Evolutionary conservation across 345 rosid species (phyloP).

Genomic region (Boechera stricta): DNA sequence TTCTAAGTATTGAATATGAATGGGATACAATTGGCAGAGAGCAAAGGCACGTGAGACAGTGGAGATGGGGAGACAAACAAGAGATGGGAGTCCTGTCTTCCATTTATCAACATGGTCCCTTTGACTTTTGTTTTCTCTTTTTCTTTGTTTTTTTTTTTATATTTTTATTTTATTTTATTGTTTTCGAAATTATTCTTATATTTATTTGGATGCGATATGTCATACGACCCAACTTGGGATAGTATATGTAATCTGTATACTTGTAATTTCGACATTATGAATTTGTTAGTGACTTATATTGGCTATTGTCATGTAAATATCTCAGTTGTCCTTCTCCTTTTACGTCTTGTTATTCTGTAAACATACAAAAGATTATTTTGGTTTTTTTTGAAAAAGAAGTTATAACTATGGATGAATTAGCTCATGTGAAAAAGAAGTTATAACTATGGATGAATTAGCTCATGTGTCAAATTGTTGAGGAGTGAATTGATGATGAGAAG

Average conservation of each 20-base stretch:
- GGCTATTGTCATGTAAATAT: background rate
- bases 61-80: constrained; percentile 57
- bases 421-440: background rate
- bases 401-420: too few species aligned
- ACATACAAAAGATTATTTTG: background rate
- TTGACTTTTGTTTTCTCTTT: constrained; percentile 34
- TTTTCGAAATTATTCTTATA: constrained; percentile 21
- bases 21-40: constrained; percentile 49
- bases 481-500: background rate
- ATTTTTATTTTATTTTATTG: too few species aligned
- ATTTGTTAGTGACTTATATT: constrained; percentile 18
- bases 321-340: background rate
- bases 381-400: background rate
- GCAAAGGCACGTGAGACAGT: constrained; percentile 62
- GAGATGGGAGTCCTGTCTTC: constrained; percentile 57
- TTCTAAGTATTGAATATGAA: constrained; percentile 12
- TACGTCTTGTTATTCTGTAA: background rate
- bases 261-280: constrained; percentile 30
- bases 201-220: constrained; percentile 31
- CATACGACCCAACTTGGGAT: constrained; percentile 37
- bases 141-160: background rate
- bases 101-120: constrained; percentile 50
- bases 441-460: background rate
- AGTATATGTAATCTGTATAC: constrained; percentile 25
- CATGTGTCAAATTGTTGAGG: background rate